Conservation (phyloP, 164 flowering plant species). For the Macadamia tetraphylla region DNA sequence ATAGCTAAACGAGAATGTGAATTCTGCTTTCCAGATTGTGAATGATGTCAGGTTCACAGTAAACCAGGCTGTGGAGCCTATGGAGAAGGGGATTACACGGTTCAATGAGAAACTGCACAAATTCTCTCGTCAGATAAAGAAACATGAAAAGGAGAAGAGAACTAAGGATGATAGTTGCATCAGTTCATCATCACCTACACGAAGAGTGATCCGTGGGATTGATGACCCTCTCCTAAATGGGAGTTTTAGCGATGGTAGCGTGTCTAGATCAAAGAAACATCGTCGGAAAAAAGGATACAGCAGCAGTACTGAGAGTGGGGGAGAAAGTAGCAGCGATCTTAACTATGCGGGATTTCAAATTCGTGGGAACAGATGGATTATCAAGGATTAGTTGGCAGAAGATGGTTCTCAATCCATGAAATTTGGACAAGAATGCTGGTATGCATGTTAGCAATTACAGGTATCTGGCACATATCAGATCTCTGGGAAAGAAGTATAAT, state of each 20-base stretch:
- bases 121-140: constrained; percentile 80
- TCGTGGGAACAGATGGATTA: constrained; percentile 78
- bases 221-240: constrained; percentile 94
- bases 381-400: constrained; percentile 46
- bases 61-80: constrained; percentile 82
- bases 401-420: not conserved
- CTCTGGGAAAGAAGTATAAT: no score
- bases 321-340: constrained; percentile 87
- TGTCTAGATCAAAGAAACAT: constrained; percentile 56
- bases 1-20: not conserved
- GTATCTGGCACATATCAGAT: not conserved
- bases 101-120: constrained; percentile 78
- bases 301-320: constrained; percentile 84
- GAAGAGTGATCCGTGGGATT: constrained; percentile 75
- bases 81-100: constrained; percentile 81
- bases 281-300: constrained; percentile 67
- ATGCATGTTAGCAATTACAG: not conserved
- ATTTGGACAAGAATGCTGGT: not conserved
- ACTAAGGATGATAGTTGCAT: constrained; percentile 76
- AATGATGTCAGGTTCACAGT: constrained; percentile 89
- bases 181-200: constrained; percentile 37
- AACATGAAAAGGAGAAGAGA: constrained; percentile 58
- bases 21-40: constrained; percentile 55
- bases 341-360: constrained; percentile 51
- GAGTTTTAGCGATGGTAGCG: constrained; percentile 75